These are phyloP conservation scores for Serendipita sp. DNA, from an alignment of 768 basidiomycete species.

Conservation along the genomic window DNA sequence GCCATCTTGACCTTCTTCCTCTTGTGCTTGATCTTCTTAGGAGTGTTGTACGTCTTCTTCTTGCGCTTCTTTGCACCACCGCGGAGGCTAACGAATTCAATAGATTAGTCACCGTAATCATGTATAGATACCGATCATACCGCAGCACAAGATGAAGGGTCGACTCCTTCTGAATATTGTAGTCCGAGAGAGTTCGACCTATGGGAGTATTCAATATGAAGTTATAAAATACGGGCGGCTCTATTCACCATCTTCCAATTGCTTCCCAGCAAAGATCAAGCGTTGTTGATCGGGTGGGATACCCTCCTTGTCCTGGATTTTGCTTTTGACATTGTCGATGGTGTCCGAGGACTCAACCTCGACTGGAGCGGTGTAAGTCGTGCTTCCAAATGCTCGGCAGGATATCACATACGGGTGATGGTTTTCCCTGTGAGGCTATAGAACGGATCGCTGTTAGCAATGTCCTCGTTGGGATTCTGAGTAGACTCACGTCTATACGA, in stretches of 20 bases:
- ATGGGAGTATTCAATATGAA: neutral
- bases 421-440: conserved; percentile 93
- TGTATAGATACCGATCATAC: neutral
- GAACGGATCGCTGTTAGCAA: conserved; percentile 9
- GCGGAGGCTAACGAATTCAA: conserved; percentile 46
- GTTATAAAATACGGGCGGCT: conserved; percentile 22
- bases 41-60: conserved; percentile 99
- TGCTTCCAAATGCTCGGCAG: neutral
- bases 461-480: conserved; percentile 4
- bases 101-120: neutral
- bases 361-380: conserved; percentile 26
- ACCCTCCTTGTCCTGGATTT: conserved; percentile 95
- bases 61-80: conserved; percentile 99
- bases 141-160: conserved; percentile 86
- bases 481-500: conserved; percentile 46
- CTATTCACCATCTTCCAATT: conserved; percentile 96
- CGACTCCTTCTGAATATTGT: conserved; percentile 99
- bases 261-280: conserved; percentile 97
- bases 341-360: conserved; percentile 96
- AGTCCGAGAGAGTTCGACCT: conserved; percentile 35
- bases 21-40: conserved; percentile 99
- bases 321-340: conserved; percentile 95
- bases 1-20: conserved; percentile 99
- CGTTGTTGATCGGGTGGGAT: conserved; percentile 93
- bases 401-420: conserved; percentile 44